A percentile compares a stretch with the other conserved stretches of the same genome.
Conservation (phyloP, 192 early-diverging fungal genomes). For the Spinellus fusiger region DNA sequence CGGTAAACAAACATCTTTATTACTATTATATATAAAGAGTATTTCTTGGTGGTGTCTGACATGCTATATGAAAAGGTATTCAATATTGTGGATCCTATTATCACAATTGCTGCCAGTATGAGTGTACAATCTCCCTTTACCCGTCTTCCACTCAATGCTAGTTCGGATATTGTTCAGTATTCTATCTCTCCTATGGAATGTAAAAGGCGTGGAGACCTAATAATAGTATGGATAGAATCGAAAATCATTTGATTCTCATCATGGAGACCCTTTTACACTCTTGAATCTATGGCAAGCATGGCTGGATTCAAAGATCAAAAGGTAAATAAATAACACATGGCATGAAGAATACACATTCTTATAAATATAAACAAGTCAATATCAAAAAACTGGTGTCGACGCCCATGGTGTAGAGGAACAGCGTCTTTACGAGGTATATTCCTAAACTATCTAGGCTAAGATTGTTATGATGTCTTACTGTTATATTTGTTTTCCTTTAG, state of each 20-base stretch:
- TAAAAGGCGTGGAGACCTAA: too few relatives aligned
- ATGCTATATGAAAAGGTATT: slow-evolving; percentile 22
- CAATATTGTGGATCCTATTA: slow-evolving; percentile 45
- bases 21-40: too few relatives aligned
- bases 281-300: slow-evolving; percentile 58
- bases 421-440: slow-evolving; percentile 53
- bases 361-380: slow-evolving; percentile 29
- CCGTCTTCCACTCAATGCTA: slow-evolving; percentile 36
- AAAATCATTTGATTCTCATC: slow-evolving; percentile 37
- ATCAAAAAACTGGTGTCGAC: slow-evolving; percentile 53
- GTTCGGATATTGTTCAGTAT: slow-evolving; percentile 45
- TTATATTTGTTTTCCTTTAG: slow-evolving; percentile 3
- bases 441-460: not conserved
- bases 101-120: slow-evolving; percentile 57
- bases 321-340: too few relatives aligned
- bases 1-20: slow-evolving; percentile 22
- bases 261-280: slow-evolving; percentile 64
- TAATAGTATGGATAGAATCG: slow-evolving; percentile 38
- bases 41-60: not conserved
- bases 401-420: slow-evolving; percentile 65
- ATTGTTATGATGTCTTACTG: not conserved
- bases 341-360: too few relatives aligned
- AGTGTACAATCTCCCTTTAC: slow-evolving; percentile 63
- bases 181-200: too few relatives aligned
- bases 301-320: slow-evolving; percentile 54